A percentile compares a stretch with the other conserved stretches of the same genome.
phyloP scores from a whole-genome alignment of 2,329 filamentous ascomycete species.

The Macrophomina tecta region DNA sequence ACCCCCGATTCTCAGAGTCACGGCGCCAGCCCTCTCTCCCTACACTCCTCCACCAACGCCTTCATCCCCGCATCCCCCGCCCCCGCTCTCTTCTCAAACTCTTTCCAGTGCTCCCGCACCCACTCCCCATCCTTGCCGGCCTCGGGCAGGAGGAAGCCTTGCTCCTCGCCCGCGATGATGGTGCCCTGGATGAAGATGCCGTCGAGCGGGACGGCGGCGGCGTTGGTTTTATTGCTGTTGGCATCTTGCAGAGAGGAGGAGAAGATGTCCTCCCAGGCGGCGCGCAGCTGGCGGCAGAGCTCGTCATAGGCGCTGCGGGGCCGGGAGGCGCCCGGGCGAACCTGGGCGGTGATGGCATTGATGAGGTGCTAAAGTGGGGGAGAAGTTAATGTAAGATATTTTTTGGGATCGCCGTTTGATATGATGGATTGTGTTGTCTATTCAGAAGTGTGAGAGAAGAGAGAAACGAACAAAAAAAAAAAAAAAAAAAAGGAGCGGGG shows the following conservation, averaged over 20 bases:
- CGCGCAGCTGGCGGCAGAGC: constrained; percentile 30
- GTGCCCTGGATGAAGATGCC: constrained; percentile 38
- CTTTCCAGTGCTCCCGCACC: constrained; percentile 33
- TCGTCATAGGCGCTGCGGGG: constrained; percentile 27
- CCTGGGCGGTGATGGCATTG: constrained; percentile 36
- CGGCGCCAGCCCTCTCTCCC: constrained; percentile 11
- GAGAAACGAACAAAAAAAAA: too few relatives aligned
- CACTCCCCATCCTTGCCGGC: constrained; percentile 38
- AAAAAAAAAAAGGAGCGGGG: too few relatives aligned
- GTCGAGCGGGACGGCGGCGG: constrained; percentile 30
- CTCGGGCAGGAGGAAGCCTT: constrained; percentile 36
- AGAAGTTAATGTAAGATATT: not conserved
- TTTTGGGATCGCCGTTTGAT: too few relatives aligned
- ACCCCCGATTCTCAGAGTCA: not conserved
- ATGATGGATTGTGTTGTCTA: too few relatives aligned
- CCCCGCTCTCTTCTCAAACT: constrained; percentile 35
- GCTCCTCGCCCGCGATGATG: constrained; percentile 37
- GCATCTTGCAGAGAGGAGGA: not conserved
- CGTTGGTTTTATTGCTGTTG: not conserved
- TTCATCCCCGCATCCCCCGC: constrained; percentile 36
- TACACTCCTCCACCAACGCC: constrained; percentile 32
- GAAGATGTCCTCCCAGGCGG: constrained; percentile 33
- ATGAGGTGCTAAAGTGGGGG: constrained; percentile 2
- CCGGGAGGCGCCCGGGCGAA: constrained; percentile 32
- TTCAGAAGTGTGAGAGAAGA: too few relatives aligned